phyloP scores from a whole-genome alignment of 371 early-diverging fungal species.

The Choanephora cucurbitarum region DNA sequence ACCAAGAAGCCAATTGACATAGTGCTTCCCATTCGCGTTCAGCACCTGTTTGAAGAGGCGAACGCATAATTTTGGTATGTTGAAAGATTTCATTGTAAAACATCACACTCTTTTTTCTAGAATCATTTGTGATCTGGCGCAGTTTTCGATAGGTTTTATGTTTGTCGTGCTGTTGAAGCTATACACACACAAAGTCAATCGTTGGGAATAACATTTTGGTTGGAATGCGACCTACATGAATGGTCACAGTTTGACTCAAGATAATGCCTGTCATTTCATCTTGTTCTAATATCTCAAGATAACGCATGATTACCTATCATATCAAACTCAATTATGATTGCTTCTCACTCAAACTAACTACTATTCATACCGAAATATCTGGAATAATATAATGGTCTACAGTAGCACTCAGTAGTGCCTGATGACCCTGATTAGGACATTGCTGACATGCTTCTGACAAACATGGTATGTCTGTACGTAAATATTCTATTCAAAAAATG shows the following conservation, averaged over 20 bases:
- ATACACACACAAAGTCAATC: slow-evolving; percentile 6
- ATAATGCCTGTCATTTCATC: slow-evolving; percentile 64
- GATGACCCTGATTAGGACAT: slow-evolving; percentile 31
- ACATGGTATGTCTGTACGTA: slow-evolving; percentile 69
- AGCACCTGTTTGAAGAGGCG: slow-evolving; percentile 46
- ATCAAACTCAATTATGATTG: not conserved
- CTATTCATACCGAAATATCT: slow-evolving; percentile 56
- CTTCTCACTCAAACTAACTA: no score
- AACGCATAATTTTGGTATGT: slow-evolving; percentile 44
- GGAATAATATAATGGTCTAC: slow-evolving; percentile 54
- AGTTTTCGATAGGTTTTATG: slow-evolving; percentile 62
- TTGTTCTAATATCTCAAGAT: slow-evolving; percentile 60
- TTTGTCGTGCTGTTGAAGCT: slow-evolving; percentile 69
- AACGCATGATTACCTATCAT: slow-evolving; percentile 58
- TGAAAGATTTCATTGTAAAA: slow-evolving; percentile 70
- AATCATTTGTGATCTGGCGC: slow-evolving; percentile 59
- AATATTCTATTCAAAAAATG: slow-evolving; percentile 45
- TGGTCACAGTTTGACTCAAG: slow-evolving; percentile 67
- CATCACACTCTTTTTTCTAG: slow-evolving; percentile 56
- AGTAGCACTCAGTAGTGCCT: slow-evolving; percentile 43
- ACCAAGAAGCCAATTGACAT: slow-evolving; percentile 60
- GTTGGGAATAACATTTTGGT: no score
- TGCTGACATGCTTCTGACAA: slow-evolving; percentile 50
- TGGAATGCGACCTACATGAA: slow-evolving; percentile 48
- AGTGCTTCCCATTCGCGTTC: slow-evolving; percentile 64